Evolutionary conservation across 345 rosid species (phyloP).

Genomic region (Mercurialis annua): DNA sequence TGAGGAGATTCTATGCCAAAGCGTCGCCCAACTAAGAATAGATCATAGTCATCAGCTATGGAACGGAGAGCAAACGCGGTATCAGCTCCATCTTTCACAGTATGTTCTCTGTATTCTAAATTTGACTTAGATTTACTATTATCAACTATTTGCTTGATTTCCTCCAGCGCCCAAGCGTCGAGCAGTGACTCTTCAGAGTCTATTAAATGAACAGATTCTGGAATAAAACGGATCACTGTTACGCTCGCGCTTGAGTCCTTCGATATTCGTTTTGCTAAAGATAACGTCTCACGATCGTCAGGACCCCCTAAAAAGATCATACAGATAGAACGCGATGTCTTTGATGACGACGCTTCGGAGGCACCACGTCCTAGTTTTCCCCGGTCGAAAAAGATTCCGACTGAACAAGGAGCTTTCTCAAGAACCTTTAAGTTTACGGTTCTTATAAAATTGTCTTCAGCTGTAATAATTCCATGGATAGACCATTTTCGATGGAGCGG

Average conservation of each 20-base stretch:
- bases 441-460: slow-evolving; percentile 32
- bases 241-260: slow-evolving; percentile 19
- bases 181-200: slow-evolving; percentile 27
- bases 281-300: slow-evolving; percentile 41
- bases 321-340: slow-evolving; percentile 4
- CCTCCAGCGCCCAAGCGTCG: slow-evolving; percentile 33
- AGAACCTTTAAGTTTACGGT: slow-evolving; percentile 44
- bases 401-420: slow-evolving; percentile 53
- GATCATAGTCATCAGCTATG: slow-evolving; percentile 32
- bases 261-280: slow-evolving; percentile 30
- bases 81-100: slow-evolving; percentile 35
- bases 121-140: not conserved
- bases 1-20: slow-evolving; percentile 26
- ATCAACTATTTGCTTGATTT: slow-evolving; percentile 18
- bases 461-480: slow-evolving; percentile 30
- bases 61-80: slow-evolving; percentile 30
- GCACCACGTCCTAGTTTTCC: not conserved
- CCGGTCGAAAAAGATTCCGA: slow-evolving; percentile 28
- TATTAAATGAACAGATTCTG: slow-evolving; percentile 30
- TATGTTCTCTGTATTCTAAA: slow-evolving; percentile 22
- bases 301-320: slow-evolving; percentile 42
- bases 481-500: slow-evolving; percentile 58
- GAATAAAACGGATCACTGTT: slow-evolving; percentile 11
- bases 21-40: slow-evolving; percentile 54
- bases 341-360: slow-evolving; percentile 1